A percentile compares a stretch with the other conserved stretches of the same genome.
These are phyloP conservation scores for Cryptomeria japonica DNA, from an alignment of 75 land plant species.

Conservation along the genomic window DNA sequence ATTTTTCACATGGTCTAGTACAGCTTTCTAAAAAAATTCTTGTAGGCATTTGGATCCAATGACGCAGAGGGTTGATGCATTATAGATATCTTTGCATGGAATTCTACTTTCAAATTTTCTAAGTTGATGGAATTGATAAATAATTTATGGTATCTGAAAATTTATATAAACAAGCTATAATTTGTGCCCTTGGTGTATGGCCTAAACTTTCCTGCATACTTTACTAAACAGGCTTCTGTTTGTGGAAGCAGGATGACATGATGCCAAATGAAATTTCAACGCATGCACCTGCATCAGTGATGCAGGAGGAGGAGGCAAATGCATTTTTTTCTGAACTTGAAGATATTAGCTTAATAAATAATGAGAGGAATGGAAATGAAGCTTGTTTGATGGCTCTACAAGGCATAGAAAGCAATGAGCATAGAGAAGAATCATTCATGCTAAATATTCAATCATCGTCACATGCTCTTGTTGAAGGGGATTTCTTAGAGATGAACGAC, in stretches of 20 bases:
- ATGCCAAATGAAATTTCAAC: background rate
- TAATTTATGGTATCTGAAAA: background rate
- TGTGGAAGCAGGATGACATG: background rate
- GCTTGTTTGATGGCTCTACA: background rate
- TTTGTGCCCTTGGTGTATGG: background rate
- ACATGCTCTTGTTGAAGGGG: background rate
- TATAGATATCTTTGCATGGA: background rate
- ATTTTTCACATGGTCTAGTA: background rate
- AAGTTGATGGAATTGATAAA: background rate
- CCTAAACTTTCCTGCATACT: background rate
- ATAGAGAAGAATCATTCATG: background rate
- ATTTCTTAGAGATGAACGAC: constrained; percentile 10
- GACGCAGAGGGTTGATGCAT: background rate
- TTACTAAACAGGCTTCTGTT: background rate
- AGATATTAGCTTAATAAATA: background rate
- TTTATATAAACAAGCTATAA: background rate
- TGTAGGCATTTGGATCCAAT: background rate
- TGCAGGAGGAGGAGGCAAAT: background rate
- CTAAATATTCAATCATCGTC: constrained; percentile 3
- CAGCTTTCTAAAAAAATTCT: background rate
- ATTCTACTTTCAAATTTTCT: background rate
- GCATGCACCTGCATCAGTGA: background rate
- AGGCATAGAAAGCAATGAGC: background rate
- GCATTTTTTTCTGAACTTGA: background rate
- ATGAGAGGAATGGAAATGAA: background rate